Conservation (phyloP, 1,139 yeast species). For the Blastobotrys buckinghamii region DNA sequence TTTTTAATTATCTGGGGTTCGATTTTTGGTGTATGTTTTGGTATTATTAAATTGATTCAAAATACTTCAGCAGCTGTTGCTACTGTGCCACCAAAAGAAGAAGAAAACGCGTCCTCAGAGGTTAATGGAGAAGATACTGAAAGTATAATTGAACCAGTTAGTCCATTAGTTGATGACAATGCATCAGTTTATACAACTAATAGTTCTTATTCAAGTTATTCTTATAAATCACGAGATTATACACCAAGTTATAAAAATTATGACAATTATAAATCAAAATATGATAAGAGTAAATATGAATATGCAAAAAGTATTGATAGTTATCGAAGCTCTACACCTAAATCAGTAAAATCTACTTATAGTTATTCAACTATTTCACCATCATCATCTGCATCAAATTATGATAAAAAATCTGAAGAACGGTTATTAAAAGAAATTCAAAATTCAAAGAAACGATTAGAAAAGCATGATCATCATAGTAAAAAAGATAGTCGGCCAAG, state of each 20-base stretch:
- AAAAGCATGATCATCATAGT: not conserved
- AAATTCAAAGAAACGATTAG: not conserved
- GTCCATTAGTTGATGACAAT: constrained; percentile 6
- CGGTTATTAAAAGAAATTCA: not conserved
- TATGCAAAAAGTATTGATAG: not conserved
- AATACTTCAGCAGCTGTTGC: constrained; percentile 12
- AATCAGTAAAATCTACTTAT: not conserved
- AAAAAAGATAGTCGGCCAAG: not conserved
- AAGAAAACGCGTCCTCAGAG: not conserved
- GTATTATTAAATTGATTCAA: constrained; percentile 18
- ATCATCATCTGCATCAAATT: constrained; percentile 7
- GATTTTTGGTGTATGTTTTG: constrained; percentile 21
- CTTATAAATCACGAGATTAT: not conserved
- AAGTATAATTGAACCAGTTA: not conserved
- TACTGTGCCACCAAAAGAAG: not conserved
- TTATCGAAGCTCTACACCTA: constrained; percentile 1
- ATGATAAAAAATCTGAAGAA: not conserved
- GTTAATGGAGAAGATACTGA: not conserved
- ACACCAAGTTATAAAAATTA: not conserved
- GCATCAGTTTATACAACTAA: constrained; percentile 4
- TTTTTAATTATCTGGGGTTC: constrained; percentile 25
- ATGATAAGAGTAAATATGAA: not conserved
- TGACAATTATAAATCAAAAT: not conserved
- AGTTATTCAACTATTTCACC: not conserved
- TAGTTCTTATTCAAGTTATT: not conserved